These are phyloP conservation scores for Elaeis oleifera DNA, from an alignment of 202 grass and related monocot genomes.

Conservation along the genomic window DNA sequence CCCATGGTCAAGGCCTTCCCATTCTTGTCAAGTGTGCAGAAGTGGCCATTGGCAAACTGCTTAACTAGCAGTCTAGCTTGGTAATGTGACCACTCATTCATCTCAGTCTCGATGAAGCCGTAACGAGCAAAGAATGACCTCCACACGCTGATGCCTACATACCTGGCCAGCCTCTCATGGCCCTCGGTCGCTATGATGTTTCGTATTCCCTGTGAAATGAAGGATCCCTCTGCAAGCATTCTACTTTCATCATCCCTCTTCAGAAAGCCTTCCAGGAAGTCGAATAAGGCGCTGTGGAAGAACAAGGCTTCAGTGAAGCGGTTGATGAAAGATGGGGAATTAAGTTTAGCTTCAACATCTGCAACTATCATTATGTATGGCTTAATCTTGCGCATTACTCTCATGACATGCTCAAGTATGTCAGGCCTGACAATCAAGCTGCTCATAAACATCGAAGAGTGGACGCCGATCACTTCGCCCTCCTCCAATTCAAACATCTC, in stretches of 20 bases:
- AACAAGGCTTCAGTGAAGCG: slow-evolving; percentile 5
- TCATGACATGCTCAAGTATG: background rate
- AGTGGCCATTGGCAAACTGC: slow-evolving; percentile 1
- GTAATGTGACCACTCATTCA: slow-evolving; percentile 3
- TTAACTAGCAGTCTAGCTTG: slow-evolving; percentile 1
- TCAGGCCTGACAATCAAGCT: background rate
- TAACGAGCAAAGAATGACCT: slow-evolving; percentile 4
- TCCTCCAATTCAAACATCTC: background rate
- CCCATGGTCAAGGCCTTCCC: background rate
- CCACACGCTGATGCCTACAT: slow-evolving; percentile 1
- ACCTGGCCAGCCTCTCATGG: background rate
- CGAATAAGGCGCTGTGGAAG: background rate
- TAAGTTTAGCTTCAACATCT: background rate
- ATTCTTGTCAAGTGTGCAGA: background rate
- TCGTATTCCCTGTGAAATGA: background rate
- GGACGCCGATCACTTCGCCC: background rate
- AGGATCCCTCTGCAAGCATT: too few relatives aligned
- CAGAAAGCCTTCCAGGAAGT: background rate
- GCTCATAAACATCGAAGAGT: background rate
- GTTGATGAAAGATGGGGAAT: slow-evolving; percentile 1
- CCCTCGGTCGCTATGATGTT: slow-evolving; percentile 1
- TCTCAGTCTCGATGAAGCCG: background rate
- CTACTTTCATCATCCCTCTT: background rate
- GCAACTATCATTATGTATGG: background rate
- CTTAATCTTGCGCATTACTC: background rate